Conservation (phyloP, 768 basidiomycete species). For the Naganishia vishniacii region DNA sequence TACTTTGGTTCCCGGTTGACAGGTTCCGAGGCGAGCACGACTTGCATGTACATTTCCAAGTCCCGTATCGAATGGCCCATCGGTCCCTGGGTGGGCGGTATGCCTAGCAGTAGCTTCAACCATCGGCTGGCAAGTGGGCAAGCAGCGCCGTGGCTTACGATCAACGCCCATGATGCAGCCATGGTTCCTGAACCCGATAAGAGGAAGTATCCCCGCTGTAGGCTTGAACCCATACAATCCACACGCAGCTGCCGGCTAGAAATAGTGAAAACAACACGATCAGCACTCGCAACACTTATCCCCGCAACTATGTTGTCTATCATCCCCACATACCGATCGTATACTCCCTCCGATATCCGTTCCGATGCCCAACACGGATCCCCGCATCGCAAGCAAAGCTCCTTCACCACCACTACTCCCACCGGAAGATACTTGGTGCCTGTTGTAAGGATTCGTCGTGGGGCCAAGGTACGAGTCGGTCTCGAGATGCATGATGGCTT, state of each 20-base stretch:
- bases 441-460: conserved; percentile 70
- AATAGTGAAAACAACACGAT: neutral
- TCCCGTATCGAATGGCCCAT: conserved; percentile 1
- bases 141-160: neutral
- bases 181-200: conserved; percentile 10
- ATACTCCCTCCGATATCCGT: conserved; percentile 72
- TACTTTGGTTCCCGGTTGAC: neutral
- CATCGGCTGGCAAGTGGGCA: neutral
- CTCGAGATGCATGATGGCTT: conserved; percentile 61
- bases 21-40: neutral
- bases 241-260: conserved; percentile 60
- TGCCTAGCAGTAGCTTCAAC: neutral
- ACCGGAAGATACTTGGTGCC: conserved; percentile 60
- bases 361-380: conserved; percentile 61
- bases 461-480: conserved; percentile 71
- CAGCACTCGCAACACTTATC: neutral
- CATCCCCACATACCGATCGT: conserved; percentile 39
- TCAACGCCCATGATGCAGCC: conserved; percentile 3
- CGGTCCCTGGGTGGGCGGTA: neutral
- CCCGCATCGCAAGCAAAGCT: conserved; percentile 61
- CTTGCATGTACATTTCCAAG: conserved; percentile 1
- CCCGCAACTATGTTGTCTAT: neutral
- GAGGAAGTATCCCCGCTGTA: neutral
- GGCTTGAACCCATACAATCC: conserved; percentile 59
- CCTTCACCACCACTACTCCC: conserved; percentile 85